Evolutionary conservation across 441 rosid genomes (phyloP), one percentile per base, ranked within the genome.

Genomic region (Melastoma candidum): DNA sequence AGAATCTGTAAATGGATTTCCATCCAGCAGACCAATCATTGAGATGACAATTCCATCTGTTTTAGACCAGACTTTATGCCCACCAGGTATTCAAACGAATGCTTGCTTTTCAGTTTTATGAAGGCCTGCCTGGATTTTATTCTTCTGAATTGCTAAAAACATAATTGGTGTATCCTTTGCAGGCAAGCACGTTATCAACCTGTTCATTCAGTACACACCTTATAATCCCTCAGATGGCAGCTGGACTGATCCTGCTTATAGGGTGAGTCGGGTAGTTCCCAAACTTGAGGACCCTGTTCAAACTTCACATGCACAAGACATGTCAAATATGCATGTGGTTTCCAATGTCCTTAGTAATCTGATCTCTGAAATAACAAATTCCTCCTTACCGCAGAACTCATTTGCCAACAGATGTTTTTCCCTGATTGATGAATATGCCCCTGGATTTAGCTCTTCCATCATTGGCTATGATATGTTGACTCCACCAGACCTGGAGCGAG

Each of bases 11-110:
- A 87, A 76, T 60, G 96, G 96, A 57, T 47, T 82, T 49, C 90
- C 95, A 64, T 87, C 94, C 11, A 63, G 66, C 70, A 83, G 84
- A 71, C 98, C 98, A 49, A 59, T 87, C 64, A 82, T 92, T 43
- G 96, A 90, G 68, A 87, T 90, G 96, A 84, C 95, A 26, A 83
- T 90, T 65, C 96, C 93, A 53, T 84, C 96, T 46, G 68, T 68
- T 12, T 62, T 87, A 49, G 98, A 92, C 76, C 74, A 68, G 59
- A 92, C 96, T 43, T 87, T 90, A 61, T 87, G 92, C 49, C 97
- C 95, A 51, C 81, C 83, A 45, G 96, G 97, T 71, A 77, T 65
- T 13, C 50, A 56, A 51, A 52, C 45, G 29, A 49, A 59, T 45
- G 32, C 56, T 54, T 63, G 51, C 46, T 48, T 41, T 27, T 14